Base-by-base conservation (phyloP, 2,329 filamentous ascomycete species). In the Fusarium foetens region DNA sequence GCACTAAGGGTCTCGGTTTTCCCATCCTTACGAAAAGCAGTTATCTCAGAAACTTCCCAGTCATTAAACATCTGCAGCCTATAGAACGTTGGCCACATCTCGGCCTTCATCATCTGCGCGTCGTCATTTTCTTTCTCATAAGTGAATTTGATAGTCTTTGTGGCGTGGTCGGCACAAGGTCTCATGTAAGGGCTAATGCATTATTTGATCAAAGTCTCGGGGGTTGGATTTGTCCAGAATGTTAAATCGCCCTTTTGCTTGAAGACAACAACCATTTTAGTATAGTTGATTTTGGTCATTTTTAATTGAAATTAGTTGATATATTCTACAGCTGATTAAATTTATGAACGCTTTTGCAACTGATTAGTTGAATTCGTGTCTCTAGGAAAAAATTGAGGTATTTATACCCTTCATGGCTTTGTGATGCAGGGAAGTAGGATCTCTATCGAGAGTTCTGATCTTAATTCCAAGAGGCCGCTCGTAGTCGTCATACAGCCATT, bases 391-490 rank as follows among this genome's bases (percentile, higher is more conserved):
- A 8, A 35, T 9, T 33, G n/a, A 49, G 4, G 21, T 8, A 23
- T 51, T 35, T 25, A 35, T 51, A 14, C 8, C 1, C 0, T 17
- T 8, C 8, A 9, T 8, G 3, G 3, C 3, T 14, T 14, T 2
- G 12, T 11, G 29, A 51, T 35, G 4, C 17, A 51, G 6, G 3
- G 12, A 1, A 21, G 29, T 4, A 5, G 2, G 1, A 21, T 25
- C 13, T 14, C 9, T 3, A 4, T 8, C 2, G 7, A 6, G n/a
- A 11, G n/a, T 19, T 0, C 14, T 33, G 0, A 33, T 23, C 19
- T 4, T 4, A 3, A 6, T 3, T 49, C 6, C 3, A 3, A 14
- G 11, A 19, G 8, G 13, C 3, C 2, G 3, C 6, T 33, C 5
- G 5, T 10, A 23, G 6, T 29, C 3, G 1, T 23, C 4, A 19